Conservation (phyloP, 352 stramenopile genomes). For the Pythium insidiosum region DNA sequence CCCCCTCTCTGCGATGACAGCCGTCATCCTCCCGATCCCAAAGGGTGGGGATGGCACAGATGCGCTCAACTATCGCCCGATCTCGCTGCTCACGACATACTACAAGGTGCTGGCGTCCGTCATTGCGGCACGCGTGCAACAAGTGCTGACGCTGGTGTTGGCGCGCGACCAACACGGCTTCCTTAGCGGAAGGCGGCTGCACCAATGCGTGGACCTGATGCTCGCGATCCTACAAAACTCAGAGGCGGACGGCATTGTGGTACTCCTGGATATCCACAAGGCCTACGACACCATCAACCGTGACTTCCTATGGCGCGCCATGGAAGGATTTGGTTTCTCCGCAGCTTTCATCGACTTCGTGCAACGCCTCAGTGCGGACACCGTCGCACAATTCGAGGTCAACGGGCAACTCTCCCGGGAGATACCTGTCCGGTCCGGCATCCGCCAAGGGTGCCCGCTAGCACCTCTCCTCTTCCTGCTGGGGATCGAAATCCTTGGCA, state of each 20-base stretch:
- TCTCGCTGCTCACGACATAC: slow-evolving; percentile 12
- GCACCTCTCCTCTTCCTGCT: slow-evolving; percentile 21
- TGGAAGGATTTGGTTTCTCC: not conserved
- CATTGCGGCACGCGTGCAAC: slow-evolving; percentile 1
- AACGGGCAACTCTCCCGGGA: slow-evolving; percentile 6
- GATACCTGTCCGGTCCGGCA: slow-evolving; percentile 2
- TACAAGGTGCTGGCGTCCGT: slow-evolving; percentile 23
- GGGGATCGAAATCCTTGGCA: slow-evolving; percentile 10
- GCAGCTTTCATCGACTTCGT: slow-evolving; percentile 3
- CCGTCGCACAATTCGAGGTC: slow-evolving; percentile 1
- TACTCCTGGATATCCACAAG: slow-evolving; percentile 14
- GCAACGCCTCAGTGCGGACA: not conserved
- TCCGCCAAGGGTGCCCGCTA: slow-evolving; percentile 17
- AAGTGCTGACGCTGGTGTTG: not conserved
- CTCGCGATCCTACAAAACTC: no score
- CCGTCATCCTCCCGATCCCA: slow-evolving; percentile 11
- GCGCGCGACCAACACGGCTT: slow-evolving; percentile 15
- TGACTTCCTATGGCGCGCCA: not conserved
- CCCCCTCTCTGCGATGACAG: not conserved
- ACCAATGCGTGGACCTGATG: not conserved
- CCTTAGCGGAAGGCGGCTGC: not conserved
- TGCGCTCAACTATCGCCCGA: slow-evolving; percentile 15
- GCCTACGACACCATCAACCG: slow-evolving; percentile 15
- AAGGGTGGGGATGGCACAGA: slow-evolving; percentile 13
- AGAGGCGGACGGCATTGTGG: no score